phyloP scores from a whole-genome alignment of 176 grass and related monocot genomes.

The Miscanthus lutarioriparius region DNA sequence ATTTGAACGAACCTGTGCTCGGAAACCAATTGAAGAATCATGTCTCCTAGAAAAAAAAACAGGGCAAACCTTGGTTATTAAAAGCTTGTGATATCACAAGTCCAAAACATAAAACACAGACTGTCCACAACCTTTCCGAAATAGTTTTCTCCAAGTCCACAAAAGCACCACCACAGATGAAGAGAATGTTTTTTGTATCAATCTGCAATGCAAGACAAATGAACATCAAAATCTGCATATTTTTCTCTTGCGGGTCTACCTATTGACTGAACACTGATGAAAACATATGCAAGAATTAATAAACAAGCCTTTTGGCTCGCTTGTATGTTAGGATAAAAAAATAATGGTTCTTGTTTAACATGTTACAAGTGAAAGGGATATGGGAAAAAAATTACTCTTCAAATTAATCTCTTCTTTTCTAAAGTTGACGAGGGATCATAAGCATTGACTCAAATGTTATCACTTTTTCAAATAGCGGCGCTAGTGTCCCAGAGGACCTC shows the following conservation, averaged over 20 bases:
- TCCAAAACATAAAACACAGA: slow-evolving; percentile 9
- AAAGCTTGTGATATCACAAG: background rate
- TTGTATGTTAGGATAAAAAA: slow-evolving; percentile 8
- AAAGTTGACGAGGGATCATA: background rate
- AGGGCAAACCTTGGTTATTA: background rate
- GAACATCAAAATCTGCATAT: slow-evolving; percentile 19
- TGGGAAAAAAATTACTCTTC: background rate
- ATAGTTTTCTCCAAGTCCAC: slow-evolving; percentile 80
- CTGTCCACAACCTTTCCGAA: slow-evolving; percentile 58
- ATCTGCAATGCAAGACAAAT: slow-evolving; percentile 48
- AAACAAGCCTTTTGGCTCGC: slow-evolving; percentile 4
- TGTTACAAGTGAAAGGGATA: slow-evolving; percentile 9
- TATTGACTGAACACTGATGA: background rate
- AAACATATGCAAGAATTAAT: slow-evolving; percentile 5
- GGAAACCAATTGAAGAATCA: slow-evolving; percentile 80
- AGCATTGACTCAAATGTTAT: background rate
- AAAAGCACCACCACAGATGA: slow-evolving; percentile 80
- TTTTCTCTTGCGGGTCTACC: background rate
- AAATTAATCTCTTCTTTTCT: background rate
- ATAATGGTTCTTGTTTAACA: background rate
- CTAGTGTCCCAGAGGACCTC: background rate
- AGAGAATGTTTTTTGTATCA: slow-evolving; percentile 84
- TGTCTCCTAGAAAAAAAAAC: slow-evolving; percentile 45
- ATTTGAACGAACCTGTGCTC: slow-evolving; percentile 68
- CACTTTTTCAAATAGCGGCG: background rate